Base-by-base conservation (phyloP, 495 filamentous ascomycete species). In the Aspergillus funiculosus region DNA sequence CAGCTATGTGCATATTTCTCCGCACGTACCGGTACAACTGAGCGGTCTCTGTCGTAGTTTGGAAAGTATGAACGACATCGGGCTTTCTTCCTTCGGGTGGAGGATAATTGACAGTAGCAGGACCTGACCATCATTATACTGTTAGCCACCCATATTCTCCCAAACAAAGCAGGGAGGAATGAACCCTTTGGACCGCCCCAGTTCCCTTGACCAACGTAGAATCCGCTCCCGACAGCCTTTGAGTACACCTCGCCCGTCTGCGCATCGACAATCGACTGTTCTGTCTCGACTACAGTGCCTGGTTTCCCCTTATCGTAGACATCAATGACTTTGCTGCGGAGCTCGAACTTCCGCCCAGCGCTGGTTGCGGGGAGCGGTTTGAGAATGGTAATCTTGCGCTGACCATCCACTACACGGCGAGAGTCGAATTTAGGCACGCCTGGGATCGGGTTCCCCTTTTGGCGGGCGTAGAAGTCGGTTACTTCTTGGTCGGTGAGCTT, bases 241-340 rank as follows among this genome's bases (percentile, higher is more conserved):
- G 76, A 69, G 66, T 89, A 95, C 17, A 84, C 74, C 56, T 89
- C 86, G 29, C 82, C 85, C 7, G 63, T 77, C 34, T 61, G 62
- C 31, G 69, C 80, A 46, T 94, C 86, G 0, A 90, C 84, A 22
- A 94, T 77, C 13, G 81, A 71, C 28, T 81, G 73, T 70, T 94
- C 84, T 9, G 81, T 87, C 62, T 94, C 89, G 7, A 94, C 70
- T 3, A 94, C 87, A 10, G 77, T 83, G 14, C 87, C 87, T 0
- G 86, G 76, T 56, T 88, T 86, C 43, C 89, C 89, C 70, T 94
- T 95, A 64, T 94, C 89, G 63, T 91, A 94, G 10, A 94, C 86
- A 13, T 89, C 89, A 8, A 94, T 62, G 21, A 92, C 83, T 64
- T 86, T 89, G 52, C 73, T 80, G 42, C 85, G 77, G 30, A 90